A percentile compares a stretch with the other conserved stretches of the same genome.
Conservation (phyloP, 805 yeast species). For the Hanseniaspora hatyaiensis region DNA sequence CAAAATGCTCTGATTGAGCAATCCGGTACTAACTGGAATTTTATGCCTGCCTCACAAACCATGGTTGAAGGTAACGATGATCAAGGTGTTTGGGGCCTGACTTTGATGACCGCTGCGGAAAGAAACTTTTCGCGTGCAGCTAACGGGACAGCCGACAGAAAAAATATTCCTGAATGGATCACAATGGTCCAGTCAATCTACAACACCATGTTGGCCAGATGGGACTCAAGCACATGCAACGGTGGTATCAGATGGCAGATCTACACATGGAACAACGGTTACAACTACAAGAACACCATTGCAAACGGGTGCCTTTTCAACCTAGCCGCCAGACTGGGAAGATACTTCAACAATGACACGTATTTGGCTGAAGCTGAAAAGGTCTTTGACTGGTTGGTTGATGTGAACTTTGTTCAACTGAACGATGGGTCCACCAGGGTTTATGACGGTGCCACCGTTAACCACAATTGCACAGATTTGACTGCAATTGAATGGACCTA, state of each 20-base stretch:
- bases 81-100: conserved; percentile 94
- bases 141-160: conserved; percentile 26
- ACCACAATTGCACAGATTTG: conserved; percentile 46
- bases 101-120: conserved; percentile 87
- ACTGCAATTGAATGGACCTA: conserved; percentile 66
- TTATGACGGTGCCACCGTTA: conserved; percentile 57
- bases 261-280: conserved; percentile 86
- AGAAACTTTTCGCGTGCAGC: conserved; percentile 67
- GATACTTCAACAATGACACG: conserved; percentile 64
- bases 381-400: conserved; percentile 72
- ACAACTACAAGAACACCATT: conserved; percentile 82
- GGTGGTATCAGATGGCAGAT: conserved; percentile 98
- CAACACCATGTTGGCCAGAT: conserved; percentile 78
- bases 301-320: conserved; percentile 86
- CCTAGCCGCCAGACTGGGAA: conserved; percentile 72
- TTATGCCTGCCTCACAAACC: conserved; percentile 76
- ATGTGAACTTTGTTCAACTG: conserved; percentile 36
- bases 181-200: conserved; percentile 77
- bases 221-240: conserved; percentile 64
- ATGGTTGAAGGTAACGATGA: conserved; percentile 96
- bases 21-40: conserved; percentile 61
- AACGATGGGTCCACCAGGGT: conserved; percentile 32
- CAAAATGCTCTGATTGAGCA: conserved; percentile 53
- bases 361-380: conserved; percentile 65
- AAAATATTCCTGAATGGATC: conserved; percentile 55